Conservation (phyloP, 345 rosid species). For the Hibiscus tridactylites region DNA sequence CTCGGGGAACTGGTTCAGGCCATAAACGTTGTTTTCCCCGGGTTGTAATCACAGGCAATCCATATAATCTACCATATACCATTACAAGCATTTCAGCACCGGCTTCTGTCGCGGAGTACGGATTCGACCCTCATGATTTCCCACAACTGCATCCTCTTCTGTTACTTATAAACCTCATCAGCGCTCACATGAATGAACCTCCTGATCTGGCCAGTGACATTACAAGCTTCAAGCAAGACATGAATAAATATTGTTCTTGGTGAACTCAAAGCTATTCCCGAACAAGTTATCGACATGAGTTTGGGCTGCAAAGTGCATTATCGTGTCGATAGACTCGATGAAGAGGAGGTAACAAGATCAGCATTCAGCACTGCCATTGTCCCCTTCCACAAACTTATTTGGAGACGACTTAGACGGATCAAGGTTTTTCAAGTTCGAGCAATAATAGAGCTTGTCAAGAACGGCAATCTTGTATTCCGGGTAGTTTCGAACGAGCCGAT, state of each 20-base stretch:
- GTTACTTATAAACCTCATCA: slow-evolving; percentile 92
- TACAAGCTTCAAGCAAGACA: too few relatives aligned
- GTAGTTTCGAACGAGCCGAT: slow-evolving; percentile 57
- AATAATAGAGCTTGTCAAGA: slow-evolving; percentile 82
- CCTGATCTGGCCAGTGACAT: too few relatives aligned
- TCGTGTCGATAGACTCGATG: slow-evolving; percentile 46
- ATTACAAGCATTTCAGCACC: slow-evolving; percentile 93
- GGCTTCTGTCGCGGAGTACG: slow-evolving; percentile 83
- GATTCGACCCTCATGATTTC: slow-evolving; percentile 33
- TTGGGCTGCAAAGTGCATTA: too few relatives aligned
- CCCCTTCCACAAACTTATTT: slow-evolving; percentile 82
- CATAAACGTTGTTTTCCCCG: slow-evolving; percentile 84
- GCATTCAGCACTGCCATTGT: slow-evolving; percentile 87
- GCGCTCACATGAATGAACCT: too few relatives aligned
- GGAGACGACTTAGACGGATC: slow-evolving; percentile 54
- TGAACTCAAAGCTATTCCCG: neutral
- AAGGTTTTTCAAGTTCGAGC: slow-evolving; percentile 74
- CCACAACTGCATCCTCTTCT: slow-evolving; percentile 82
- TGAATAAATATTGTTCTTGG: too few relatives aligned
- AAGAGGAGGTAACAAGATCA: slow-evolving; percentile 77
- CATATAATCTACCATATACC: slow-evolving; percentile 86
- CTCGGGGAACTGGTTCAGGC: slow-evolving; percentile 82
- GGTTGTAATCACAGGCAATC: slow-evolving; percentile 78
- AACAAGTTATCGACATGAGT: too few relatives aligned
- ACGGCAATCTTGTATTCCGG: slow-evolving; percentile 79